Conservation (phyloP, 345 rosid genomes). For the Reutealis trisperma region DNA sequence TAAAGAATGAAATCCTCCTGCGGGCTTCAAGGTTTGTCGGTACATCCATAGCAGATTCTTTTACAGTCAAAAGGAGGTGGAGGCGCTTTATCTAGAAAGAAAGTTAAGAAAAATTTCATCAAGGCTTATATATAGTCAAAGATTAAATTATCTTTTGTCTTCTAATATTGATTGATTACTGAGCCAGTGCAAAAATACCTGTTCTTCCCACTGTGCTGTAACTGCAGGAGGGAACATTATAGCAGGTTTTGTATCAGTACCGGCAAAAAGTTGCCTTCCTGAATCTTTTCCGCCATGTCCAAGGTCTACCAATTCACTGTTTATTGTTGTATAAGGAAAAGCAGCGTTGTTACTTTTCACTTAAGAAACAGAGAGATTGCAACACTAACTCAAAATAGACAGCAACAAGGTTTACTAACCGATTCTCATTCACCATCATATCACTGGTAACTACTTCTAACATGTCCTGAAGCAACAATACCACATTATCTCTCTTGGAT, state of each 20-base stretch:
- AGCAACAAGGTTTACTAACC: slow-evolving; percentile 55
- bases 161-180: slow-evolving; percentile 12
- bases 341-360: neutral
- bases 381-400: slow-evolving; percentile 5
- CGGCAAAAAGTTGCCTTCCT: slow-evolving; percentile 94
- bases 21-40: slow-evolving; percentile 98
- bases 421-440: slow-evolving; percentile 91
- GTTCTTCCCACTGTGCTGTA: slow-evolving; percentile 93
- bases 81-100: slow-evolving; percentile 77
- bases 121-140: slow-evolving; percentile 3
- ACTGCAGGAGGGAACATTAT: slow-evolving; percentile 72
- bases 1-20: slow-evolving; percentile 87
- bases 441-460: slow-evolving; percentile 91
- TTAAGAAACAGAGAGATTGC: neutral
- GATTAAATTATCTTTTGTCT: neutral
- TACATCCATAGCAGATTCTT: slow-evolving; percentile 85
- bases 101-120: slow-evolving; percentile 16
- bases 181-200: slow-evolving; percentile 44
- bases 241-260: slow-evolving; percentile 85
- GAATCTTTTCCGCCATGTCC: slow-evolving; percentile 89
- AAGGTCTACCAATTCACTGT: slow-evolving; percentile 81
- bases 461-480: slow-evolving; percentile 89
- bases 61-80: slow-evolving; percentile 85
- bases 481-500: slow-evolving; percentile 69
- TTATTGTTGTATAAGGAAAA: slow-evolving; percentile 13